Percentiles rank a stretch among this genome's conserved stretches.
These are phyloP conservation scores for Dorcoceras hygrometricum DNA, from an alignment of 257 asterid genomes.

Conservation along the genomic window DNA sequence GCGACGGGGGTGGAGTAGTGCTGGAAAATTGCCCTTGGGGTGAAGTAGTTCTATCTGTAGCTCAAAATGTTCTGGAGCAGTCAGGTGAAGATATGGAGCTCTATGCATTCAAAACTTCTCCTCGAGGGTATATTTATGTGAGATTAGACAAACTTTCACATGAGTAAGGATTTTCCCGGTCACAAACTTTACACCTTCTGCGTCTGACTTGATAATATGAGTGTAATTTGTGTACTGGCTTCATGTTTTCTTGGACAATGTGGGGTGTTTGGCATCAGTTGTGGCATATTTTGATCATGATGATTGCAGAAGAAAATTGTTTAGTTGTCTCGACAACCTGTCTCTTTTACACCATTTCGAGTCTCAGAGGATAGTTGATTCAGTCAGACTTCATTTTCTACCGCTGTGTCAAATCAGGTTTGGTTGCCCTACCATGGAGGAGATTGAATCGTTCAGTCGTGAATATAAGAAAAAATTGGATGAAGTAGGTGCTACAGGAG, in stretches of 20 bases:
- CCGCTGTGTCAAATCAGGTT: slow-evolving; percentile 40
- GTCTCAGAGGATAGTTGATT: not conserved
- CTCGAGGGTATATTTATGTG: slow-evolving; percentile 76
- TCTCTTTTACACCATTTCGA: not conserved
- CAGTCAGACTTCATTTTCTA: slow-evolving; percentile 4
- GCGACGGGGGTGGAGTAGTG: slow-evolving; percentile 90
- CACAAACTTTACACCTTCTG: not conserved
- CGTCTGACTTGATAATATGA: not conserved
- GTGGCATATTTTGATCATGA: not conserved
- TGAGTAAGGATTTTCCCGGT: slow-evolving; percentile 47
- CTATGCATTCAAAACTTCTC: slow-evolving; percentile 78
- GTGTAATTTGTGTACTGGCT: not conserved
- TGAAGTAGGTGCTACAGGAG: slow-evolving; percentile 67
- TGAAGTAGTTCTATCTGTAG: slow-evolving; percentile 57
- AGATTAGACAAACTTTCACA: slow-evolving; percentile 75
- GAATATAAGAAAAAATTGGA: slow-evolving; percentile 62
- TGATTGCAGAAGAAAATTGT: not conserved
- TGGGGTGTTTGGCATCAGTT: not conserved
- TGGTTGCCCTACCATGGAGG: slow-evolving; percentile 82
- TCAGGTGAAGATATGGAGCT: slow-evolving; percentile 67
- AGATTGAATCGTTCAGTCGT: slow-evolving; percentile 70
- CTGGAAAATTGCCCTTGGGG: slow-evolving; percentile 79
- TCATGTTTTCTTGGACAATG: not conserved
- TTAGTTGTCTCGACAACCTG: not conserved
- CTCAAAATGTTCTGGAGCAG: slow-evolving; percentile 47